Percentiles rank a stretch among this genome's conserved stretches.
These are phyloP conservation scores for Cladosporium oxysporum DNA, from an alignment of 2,329 filamentous ascomycete species.

Conservation along the genomic window DNA sequence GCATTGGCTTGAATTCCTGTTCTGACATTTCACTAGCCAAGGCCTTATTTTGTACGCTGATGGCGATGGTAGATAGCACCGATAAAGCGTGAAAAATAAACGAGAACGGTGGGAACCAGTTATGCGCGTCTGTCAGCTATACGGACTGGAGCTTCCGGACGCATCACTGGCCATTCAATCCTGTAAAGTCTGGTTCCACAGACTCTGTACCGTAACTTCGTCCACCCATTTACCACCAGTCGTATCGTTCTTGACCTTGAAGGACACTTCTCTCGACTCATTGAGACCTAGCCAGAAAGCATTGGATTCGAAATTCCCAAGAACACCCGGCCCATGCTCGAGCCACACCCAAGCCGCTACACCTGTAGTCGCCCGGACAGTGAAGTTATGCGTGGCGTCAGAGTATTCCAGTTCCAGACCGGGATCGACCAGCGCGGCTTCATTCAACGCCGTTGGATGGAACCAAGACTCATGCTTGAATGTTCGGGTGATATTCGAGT, in stretches of 20 bases:
- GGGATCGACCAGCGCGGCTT: slow-evolving; percentile 52
- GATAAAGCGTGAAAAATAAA: not conserved
- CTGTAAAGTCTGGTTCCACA: slow-evolving; percentile 51
- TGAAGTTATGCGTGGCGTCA: slow-evolving; percentile 42
- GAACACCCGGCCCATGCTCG: slow-evolving; percentile 51
- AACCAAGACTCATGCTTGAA: slow-evolving; percentile 56
- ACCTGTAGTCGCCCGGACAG: slow-evolving; percentile 50
- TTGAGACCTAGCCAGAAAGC: slow-evolving; percentile 53
- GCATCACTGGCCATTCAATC: not conserved
- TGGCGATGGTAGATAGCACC: not conserved
- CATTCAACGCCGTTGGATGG: slow-evolving; percentile 49
- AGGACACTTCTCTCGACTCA: slow-evolving; percentile 48
- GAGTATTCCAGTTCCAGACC: slow-evolving; percentile 44
- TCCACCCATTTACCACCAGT: slow-evolving; percentile 47
- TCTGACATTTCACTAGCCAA: not conserved
- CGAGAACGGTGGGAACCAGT: not conserved
- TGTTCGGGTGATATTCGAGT: slow-evolving; percentile 41
- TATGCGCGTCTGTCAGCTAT: not conserved
- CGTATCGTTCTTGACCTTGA: slow-evolving; percentile 49
- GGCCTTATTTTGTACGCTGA: not conserved
- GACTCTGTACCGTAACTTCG: slow-evolving; percentile 53
- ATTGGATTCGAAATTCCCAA: slow-evolving; percentile 57
- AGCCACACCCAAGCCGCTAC: slow-evolving; percentile 59
- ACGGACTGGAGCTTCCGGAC: not conserved
- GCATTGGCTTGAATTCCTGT: not conserved